Conservation (phyloP, 2,329 filamentous ascomycete genomes). For the Ophiocordyceps sinensis region DNA sequence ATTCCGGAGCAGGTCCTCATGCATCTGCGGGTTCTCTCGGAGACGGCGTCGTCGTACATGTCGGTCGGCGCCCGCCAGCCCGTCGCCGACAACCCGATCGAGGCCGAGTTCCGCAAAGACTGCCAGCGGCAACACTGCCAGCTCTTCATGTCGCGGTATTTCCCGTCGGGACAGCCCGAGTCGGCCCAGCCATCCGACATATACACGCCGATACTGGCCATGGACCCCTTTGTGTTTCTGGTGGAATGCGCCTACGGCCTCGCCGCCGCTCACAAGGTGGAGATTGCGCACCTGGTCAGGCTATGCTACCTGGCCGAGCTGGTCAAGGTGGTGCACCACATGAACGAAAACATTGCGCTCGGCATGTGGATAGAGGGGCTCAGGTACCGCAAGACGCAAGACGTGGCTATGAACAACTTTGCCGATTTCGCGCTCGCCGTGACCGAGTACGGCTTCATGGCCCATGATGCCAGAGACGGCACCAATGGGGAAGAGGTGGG, state of each 20-base stretch:
- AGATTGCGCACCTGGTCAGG: slow-evolving; percentile 66
- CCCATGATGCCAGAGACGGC: slow-evolving; percentile 17
- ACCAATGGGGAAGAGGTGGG: slow-evolving; percentile 14
- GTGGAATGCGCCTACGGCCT: slow-evolving; percentile 64
- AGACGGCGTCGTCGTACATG: slow-evolving; percentile 77
- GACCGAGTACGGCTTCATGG: slow-evolving; percentile 28
- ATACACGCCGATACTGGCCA: slow-evolving; percentile 44
- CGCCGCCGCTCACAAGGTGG: slow-evolving; percentile 50
- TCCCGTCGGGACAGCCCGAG: slow-evolving; percentile 25
- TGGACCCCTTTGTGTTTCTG: slow-evolving; percentile 69
- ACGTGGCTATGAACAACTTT: slow-evolving; percentile 37
- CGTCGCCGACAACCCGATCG: slow-evolving; percentile 44
- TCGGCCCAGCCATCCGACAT: slow-evolving; percentile 27
- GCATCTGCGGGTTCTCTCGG: slow-evolving; percentile 74
- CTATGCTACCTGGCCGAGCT: slow-evolving; percentile 87
- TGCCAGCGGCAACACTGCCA: slow-evolving; percentile 61
- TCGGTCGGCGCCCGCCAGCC: slow-evolving; percentile 57
- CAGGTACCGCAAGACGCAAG: slow-evolving; percentile 24
- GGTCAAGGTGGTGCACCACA: slow-evolving; percentile 58
- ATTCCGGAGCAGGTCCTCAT: slow-evolving; percentile 74
- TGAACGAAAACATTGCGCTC: slow-evolving; percentile 38
- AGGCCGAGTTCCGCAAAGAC: slow-evolving; percentile 51
- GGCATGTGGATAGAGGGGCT: slow-evolving; percentile 33
- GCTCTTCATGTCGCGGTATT: slow-evolving; percentile 52
- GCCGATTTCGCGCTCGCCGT: slow-evolving; percentile 38